phyloP scores from a whole-genome alignment of 2,329 filamentous ascomycete species.

The Ascochyta lentis region DNA sequence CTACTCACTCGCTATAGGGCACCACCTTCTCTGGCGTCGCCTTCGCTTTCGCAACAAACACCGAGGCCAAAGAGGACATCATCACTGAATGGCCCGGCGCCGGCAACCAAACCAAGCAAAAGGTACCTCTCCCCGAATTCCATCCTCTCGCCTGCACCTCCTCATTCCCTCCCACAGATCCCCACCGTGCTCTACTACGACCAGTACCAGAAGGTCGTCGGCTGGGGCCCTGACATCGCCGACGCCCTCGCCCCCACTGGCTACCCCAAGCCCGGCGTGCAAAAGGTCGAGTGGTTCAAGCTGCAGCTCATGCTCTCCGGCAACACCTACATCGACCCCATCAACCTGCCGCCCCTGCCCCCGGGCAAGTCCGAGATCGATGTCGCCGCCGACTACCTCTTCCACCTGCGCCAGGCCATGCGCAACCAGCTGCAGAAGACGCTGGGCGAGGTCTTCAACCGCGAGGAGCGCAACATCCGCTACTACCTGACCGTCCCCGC shows the following conservation, averaged over 20 bases:
- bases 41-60: slow-evolving; percentile 92
- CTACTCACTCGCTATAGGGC: slow-evolving; percentile 62
- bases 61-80: slow-evolving; percentile 96
- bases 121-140: slow-evolving; percentile 63
- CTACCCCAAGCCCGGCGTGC: slow-evolving; percentile 95
- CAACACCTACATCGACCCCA: slow-evolving; percentile 98
- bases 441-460: slow-evolving; percentile 94
- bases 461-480: slow-evolving; percentile 96
- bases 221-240: slow-evolving; percentile 97
- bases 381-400: slow-evolving; percentile 98
- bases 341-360: slow-evolving; percentile 95
- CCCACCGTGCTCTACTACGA: slow-evolving; percentile 99
- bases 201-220: slow-evolving; percentile 99
- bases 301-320: slow-evolving; percentile 98
- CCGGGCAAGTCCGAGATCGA: slow-evolving; percentile 99
- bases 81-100: slow-evolving; percentile 99
- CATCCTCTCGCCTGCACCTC: not conserved
- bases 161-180: slow-evolving; percentile 66
- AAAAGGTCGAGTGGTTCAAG: slow-evolving; percentile 99
- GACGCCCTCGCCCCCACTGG: slow-evolving; percentile 95
- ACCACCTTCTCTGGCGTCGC: slow-evolving; percentile 98
- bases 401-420: slow-evolving; percentile 97
- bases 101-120: slow-evolving; percentile 97
- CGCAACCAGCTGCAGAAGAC: slow-evolving; percentile 94
- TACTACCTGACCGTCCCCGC: slow-evolving; percentile 99